A percentile compares a stretch with the other conserved stretches of the same genome.
Evolutionary conservation across 2,329 filamentous ascomycete species (phyloP).

Genomic region (Aureobasidium subglaciale): DNA sequence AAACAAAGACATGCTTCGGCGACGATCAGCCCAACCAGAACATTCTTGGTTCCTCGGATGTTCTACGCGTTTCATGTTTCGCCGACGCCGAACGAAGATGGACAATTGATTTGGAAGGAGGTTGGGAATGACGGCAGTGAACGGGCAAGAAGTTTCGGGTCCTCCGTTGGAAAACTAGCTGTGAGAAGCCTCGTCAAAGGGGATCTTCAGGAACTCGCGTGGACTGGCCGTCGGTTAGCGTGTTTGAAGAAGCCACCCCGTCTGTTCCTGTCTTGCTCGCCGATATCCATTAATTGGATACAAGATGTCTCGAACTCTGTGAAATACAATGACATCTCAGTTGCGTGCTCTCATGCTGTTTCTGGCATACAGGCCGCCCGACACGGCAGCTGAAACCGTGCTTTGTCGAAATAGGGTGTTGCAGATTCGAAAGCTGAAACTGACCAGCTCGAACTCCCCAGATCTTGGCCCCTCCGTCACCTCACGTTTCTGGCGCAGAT

Average conservation of each 20-base stretch:
- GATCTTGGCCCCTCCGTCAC: too few species aligned
- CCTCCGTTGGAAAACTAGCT: neutral
- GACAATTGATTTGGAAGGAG: neutral
- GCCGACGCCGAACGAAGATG: neutral
- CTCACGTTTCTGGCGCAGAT: neutral
- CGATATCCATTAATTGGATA: neutral
- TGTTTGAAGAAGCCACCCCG: neutral
- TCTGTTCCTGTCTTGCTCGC: neutral
- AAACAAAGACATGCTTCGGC: neutral
- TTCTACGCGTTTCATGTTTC: neutral
- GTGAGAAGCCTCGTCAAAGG: neutral
- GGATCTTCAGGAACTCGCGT: conserved; percentile 1
- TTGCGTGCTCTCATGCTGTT: conserved; percentile 1
- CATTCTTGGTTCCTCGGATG: neutral
- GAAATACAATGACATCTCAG: neutral
- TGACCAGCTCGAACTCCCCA: neutral
- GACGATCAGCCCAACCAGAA: conserved; percentile 2
- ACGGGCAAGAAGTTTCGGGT: neutral
- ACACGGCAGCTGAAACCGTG: neutral
- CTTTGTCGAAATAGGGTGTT: neutral
- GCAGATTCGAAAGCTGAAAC: conserved; percentile 5
- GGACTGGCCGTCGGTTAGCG: neutral
- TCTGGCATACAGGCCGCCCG: neutral
- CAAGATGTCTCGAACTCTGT: neutral
- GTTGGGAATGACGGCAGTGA: neutral